These are phyloP conservation scores for Lolium rigidum DNA, from an alignment of 176 grass and related monocot species.

Conservation along the genomic window DNA sequence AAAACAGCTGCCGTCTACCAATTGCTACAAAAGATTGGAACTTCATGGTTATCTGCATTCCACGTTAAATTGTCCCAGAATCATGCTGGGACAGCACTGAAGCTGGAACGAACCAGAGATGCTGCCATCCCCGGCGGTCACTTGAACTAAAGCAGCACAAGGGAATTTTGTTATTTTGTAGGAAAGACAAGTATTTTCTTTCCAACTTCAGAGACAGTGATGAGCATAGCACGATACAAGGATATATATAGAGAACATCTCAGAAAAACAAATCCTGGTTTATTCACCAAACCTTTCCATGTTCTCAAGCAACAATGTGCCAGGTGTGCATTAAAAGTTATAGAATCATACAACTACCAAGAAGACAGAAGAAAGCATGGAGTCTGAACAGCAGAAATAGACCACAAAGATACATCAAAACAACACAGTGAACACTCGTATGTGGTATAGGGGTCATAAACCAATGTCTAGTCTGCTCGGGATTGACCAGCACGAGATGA, in stretches of 20 bases:
- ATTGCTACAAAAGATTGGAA: no score
- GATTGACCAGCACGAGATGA: constrained; percentile 55
- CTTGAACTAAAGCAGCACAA: background rate
- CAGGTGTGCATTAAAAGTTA: background rate
- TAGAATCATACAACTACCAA: background rate
- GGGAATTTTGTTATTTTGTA: background rate
- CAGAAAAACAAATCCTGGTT: background rate
- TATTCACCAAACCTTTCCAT: background rate
- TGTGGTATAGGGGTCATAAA: background rate
- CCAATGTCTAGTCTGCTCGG: constrained; percentile 37
- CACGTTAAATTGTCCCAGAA: no score
- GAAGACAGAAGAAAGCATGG: background rate
- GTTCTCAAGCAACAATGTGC: background rate
- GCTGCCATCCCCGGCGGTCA: no score
- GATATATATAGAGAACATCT: background rate
- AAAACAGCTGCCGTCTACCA: no score
- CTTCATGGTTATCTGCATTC: no score
- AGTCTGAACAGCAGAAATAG: background rate
- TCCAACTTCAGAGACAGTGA: background rate
- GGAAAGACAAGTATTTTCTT: background rate
- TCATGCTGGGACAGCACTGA: no score
- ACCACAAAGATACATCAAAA: background rate
- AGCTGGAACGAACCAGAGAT: no score
- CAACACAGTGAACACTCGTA: background rate
- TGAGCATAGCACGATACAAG: background rate